Evolutionary conservation across 1,284 basidiomycete species (phyloP), one percentile per base, ranked within the genome.

Genomic region (Apiotrichum laibachii): DNA sequence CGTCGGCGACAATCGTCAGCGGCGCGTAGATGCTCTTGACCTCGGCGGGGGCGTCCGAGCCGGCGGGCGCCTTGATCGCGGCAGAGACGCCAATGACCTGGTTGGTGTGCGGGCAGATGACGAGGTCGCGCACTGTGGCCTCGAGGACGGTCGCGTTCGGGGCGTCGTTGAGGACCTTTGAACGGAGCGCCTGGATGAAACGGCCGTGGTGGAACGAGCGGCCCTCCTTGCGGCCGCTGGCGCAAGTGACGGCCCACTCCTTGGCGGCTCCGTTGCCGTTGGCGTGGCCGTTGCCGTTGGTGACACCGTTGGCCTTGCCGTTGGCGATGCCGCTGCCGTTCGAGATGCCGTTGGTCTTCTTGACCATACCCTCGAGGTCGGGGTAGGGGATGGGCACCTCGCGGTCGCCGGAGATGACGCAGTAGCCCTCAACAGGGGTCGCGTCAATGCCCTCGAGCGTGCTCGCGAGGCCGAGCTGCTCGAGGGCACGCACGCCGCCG

Each of bases 151-250:
- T 85, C 10, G 92, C 87, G 12, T 61, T 58, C 11, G 65, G 65
- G 5, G 68, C 69, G 40, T 73, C 63, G 35, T 75, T 71, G 56
- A 77, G 80, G 42, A 89, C 89, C 60, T 87, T 87, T 46, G 80
- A 80, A 40, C 94, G 82, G 50, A 99, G 79, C 18, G 84, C 82
- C 82, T 88, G 87, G 62, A 99, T 86, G 67, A 99, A 93, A 56
- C 85, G 82, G n/a, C 95, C 95, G 73, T 98, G 94, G 79, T 98
- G 94, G 78, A 98, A 98, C 62, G 86, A 87, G 56, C 92, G 81
- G 0, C 95, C 82, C 63, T 83, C 81, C 68, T 80, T 76, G 55
- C 67, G 65, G 37, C 77, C 79, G 56, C 71, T 66, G 46, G 50
- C 34, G 19, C 67, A 65, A 13, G 26, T 5, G 18, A 51, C 42